phyloP scores from a whole-genome alignment of 1,284 basidiomycete species.

The Veloboletus limbatus region DNA sequence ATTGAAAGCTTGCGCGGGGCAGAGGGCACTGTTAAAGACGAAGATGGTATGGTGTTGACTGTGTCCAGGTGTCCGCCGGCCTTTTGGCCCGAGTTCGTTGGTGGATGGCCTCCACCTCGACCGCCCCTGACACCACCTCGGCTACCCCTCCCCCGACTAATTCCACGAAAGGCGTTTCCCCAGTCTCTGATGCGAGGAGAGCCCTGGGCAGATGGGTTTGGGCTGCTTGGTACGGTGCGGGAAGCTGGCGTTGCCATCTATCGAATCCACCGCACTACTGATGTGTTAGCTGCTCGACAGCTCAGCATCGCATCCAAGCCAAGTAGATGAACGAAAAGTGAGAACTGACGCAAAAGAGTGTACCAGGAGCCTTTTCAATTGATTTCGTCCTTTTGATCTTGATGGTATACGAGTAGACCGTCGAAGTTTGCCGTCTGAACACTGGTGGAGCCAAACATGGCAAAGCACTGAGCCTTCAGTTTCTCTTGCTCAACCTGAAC shows the following conservation, averaged over 20 bases:
- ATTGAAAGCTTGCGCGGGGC: conserved; percentile 21
- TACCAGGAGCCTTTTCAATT: neutral
- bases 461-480: conserved; percentile 31
- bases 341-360: conserved; percentile 30
- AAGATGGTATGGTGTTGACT: conserved; percentile 23
- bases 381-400: neutral
- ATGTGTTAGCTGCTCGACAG: conserved; percentile 2
- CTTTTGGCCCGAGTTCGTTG: conserved; percentile 30
- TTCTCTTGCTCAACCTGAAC: no score
- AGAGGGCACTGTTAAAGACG: conserved; percentile 19
- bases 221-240: conserved; percentile 28
- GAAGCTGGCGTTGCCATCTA: conserved; percentile 34
- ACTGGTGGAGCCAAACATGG: conserved; percentile 28
- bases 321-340: neutral
- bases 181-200: conserved; percentile 41
- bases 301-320: conserved; percentile 13
- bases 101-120: conserved; percentile 28
- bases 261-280: conserved; percentile 1
- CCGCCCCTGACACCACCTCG: conserved; percentile 31
- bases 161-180: conserved; percentile 46
- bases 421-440: conserved; percentile 3
- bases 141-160: conserved; percentile 34
- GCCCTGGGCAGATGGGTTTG: conserved; percentile 24
- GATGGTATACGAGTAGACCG: no score
- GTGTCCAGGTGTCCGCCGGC: conserved; percentile 23